A percentile compares a stretch with the other conserved stretches of the same genome.
Evolutionary conservation across 768 basidiomycete genomes (phyloP).

Genomic region (Lyophyllum decastes): DNA sequence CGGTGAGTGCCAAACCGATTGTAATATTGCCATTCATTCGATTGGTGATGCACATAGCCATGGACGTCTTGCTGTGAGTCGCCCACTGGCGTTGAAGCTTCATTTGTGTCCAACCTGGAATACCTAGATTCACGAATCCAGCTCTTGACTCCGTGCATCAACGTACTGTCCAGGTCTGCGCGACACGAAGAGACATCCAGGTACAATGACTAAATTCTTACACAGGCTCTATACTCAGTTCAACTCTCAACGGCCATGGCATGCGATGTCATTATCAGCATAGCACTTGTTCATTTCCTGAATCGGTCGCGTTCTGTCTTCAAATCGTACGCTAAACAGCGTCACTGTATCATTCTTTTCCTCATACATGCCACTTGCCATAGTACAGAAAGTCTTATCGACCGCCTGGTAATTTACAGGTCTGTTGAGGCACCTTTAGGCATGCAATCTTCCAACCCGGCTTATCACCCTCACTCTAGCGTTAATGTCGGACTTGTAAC

Average conservation of each 20-base stretch:
- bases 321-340: not conserved
- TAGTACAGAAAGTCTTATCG: conserved; percentile 2
- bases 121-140: not conserved
- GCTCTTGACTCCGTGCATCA: not conserved
- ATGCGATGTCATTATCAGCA: not conserved
- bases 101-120: not conserved
- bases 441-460: not conserved
- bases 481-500: conserved; percentile 2
- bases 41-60: not conserved
- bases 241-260: not conserved
- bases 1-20: not conserved
- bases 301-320: conserved; percentile 3
- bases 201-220: not conserved
- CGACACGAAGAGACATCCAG: not conserved
- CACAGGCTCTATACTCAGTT: not conserved
- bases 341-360: not conserved
- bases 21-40: not conserved
- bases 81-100: not conserved
- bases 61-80: not conserved
- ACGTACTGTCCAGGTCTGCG: not conserved
- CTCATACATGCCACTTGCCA: not conserved
- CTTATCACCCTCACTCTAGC: not conserved
- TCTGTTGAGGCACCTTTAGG: not conserved
- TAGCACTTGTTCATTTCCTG: conserved; percentile 1
- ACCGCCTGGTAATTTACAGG: conserved; percentile 4